Base-by-base conservation (phyloP, 768 basidiomycete genomes). In the Rhodotorula kratochvilovae region DNA sequence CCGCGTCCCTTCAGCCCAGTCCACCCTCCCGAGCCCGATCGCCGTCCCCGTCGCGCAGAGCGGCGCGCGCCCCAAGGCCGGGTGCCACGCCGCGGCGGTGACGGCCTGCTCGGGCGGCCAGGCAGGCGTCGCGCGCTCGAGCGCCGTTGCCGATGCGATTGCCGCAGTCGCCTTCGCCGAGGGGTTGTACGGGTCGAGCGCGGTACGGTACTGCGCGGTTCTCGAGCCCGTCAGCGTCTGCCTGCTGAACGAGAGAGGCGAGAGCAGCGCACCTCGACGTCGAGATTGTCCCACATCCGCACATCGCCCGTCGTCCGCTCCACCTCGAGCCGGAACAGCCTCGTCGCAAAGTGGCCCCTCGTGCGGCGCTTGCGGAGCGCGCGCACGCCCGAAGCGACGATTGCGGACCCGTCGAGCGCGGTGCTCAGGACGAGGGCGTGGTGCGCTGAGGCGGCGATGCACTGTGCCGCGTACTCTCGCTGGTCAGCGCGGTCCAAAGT, bases 391-490 rank as follows among this genome's bases (percentile, higher is more conserved):
- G 79, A 79, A 21, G 64, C 39, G 10, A 81, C 19, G 5, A 67
- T 55, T 31, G 78, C 74, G 1, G 87, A 83, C 1, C 95, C 95
- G 80, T 98, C 95, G 1, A 90, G 87, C 12, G 89, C 87, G 12
- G 88, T 90, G 23, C 89, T 85, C 0, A 89, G 90, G 8, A 95
- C 81, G 78, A 92, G 90, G 11, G 92, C 88, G 76, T 97, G 95
- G 77, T 88, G 89, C 57, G 95, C 90, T 0, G 93, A 95, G 2
- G 87, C 83, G 66, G 84, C 82, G 36, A 93, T 79, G 66, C 84
- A 86, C 93, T 94, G 76, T 2, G 6, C 8, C 57, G 4, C 21
- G 39, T 13, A 8, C 17, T 25, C 39, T 13, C 19, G 67, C 19
- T 56, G 45, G 36, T 61, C 31, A 39, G 66, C 29, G 36, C 33